These are phyloP conservation scores for Trypanosoma mega DNA, from an alignment of 208 protist species.

Conservation along the genomic window DNA sequence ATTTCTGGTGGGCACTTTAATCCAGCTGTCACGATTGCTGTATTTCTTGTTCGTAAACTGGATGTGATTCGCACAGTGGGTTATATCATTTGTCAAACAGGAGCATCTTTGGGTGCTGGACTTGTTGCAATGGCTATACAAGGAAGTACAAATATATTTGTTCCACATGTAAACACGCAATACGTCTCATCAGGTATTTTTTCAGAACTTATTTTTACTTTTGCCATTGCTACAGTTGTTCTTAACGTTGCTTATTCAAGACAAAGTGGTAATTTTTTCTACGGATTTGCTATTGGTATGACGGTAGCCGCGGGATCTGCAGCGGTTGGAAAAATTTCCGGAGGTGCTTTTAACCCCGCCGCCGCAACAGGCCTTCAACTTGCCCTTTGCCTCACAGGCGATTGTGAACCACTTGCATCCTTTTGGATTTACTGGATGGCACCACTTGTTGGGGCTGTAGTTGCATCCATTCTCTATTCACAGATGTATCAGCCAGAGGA, in stretches of 20 bases:
- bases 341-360: slow-evolving; percentile 84
- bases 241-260: slow-evolving; percentile 73
- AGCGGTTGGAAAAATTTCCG: slow-evolving; percentile 62
- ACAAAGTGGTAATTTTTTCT: slow-evolving; percentile 75
- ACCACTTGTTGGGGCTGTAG: slow-evolving; percentile 53
- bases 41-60: slow-evolving; percentile 63
- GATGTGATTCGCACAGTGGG: slow-evolving; percentile 43
- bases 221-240: slow-evolving; percentile 71
- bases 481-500: slow-evolving; percentile 64
- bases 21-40: slow-evolving; percentile 75
- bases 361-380: slow-evolving; percentile 78
- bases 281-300: slow-evolving; percentile 85
- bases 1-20: slow-evolving; percentile 84
- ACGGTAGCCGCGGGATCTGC: slow-evolving; percentile 63
- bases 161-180: slow-evolving; percentile 46
- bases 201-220: slow-evolving; percentile 82
- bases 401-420: slow-evolving; percentile 58
- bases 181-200: slow-evolving; percentile 77
- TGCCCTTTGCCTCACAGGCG: slow-evolving; percentile 63
- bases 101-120: slow-evolving; percentile 57
- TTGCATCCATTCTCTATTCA: slow-evolving; percentile 64
- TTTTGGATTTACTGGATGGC: slow-evolving; percentile 89
- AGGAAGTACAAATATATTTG: slow-evolving; percentile 61
- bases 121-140: slow-evolving; percentile 79
- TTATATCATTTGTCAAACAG: slow-evolving; percentile 75